Conservation (phyloP, 192 early-diverging fungal species). For the Jimgerdemannia lactiflua region DNA sequence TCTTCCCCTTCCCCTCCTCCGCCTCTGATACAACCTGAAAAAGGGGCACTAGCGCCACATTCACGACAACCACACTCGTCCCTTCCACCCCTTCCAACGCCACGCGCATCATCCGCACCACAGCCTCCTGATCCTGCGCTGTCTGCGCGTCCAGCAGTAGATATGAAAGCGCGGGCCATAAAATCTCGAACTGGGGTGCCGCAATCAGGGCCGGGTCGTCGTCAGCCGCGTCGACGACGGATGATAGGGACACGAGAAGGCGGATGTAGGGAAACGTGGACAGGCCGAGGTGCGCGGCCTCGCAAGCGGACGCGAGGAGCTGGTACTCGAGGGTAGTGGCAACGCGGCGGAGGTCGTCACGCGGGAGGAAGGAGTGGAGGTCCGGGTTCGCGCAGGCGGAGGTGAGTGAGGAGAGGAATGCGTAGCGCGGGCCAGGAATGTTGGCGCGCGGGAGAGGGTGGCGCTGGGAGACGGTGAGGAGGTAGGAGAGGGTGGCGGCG, state of each 20-base stretch:
- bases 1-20: not conserved
- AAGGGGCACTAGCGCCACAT: slow-evolving; percentile 45
- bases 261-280: slow-evolving; percentile 8
- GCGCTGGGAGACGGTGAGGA: slow-evolving; percentile 7
- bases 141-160: slow-evolving; percentile 42
- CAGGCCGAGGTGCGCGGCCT: not conserved
- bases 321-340: slow-evolving; percentile 14
- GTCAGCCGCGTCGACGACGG: slow-evolving; percentile 4
- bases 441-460: slow-evolving; percentile 8
- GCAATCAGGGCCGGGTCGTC: not conserved
- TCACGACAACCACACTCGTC: not conserved
- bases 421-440: slow-evolving; percentile 8
- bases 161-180: slow-evolving; percentile 42
- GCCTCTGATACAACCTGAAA: slow-evolving; percentile 48
- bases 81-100: not conserved
- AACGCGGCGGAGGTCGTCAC: not conserved
- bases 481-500: slow-evolving; percentile 6
- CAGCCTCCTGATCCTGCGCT: slow-evolving; percentile 37
- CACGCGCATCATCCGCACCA: slow-evolving; percentile 31
- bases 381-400: not conserved
- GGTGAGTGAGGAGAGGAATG: slow-evolving; percentile 2
- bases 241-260: not conserved
- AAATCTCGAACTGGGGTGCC: slow-evolving; percentile 16
- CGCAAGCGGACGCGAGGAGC: slow-evolving; percentile 9
- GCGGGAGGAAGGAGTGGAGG: slow-evolving; percentile 3